A percentile compares a stretch with the other conserved stretches of the same genome.
phyloP scores from a whole-genome alignment of 2,329 filamentous ascomycete genomes.

The Bipolaris zeicola region DNA sequence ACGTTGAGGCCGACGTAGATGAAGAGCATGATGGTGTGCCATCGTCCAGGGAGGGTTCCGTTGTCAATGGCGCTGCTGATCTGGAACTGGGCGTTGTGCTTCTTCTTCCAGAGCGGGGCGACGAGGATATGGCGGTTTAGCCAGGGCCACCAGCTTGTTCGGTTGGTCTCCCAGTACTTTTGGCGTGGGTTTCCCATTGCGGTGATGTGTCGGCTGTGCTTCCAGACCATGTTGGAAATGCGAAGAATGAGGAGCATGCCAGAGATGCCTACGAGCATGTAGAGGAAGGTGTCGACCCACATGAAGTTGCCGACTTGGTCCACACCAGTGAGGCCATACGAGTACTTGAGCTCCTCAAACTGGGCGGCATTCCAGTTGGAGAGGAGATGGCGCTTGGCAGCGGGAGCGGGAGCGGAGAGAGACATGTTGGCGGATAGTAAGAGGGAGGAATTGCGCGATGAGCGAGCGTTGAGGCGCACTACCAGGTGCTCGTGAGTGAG shows the following conservation, averaged over 20 bases:
- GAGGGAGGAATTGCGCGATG: conserved; percentile 5
- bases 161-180: conserved; percentile 55
- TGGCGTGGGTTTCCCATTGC: conserved; percentile 52
- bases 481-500: conserved; percentile 20
- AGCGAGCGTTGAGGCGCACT: conserved; percentile 20
- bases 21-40: conserved; percentile 72
- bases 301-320: conserved; percentile 56
- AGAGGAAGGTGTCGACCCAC: conserved; percentile 53
- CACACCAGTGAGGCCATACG: conserved; percentile 55
- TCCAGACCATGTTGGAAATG: conserved; percentile 50
- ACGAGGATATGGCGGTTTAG: conserved; percentile 69
- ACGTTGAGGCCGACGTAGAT: conserved; percentile 75
- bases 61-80: conserved; percentile 71
- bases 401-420: conserved; percentile 31
- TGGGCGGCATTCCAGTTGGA: conserved; percentile 38
- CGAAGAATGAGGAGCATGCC: conserved; percentile 50
- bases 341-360: conserved; percentile 44
- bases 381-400: conserved; percentile 33
- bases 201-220: conserved; percentile 54
- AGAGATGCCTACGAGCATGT: conserved; percentile 43
- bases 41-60: conserved; percentile 78
- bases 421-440: conserved; percentile 20
- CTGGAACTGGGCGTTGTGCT: conserved; percentile 77
- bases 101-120: conserved; percentile 73
- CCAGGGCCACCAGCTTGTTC: conserved; percentile 58